Evolutionary conservation across 768 basidiomycete species (phyloP), one percentile per base, ranked within the genome.

Genomic region (Lactarius indigo): DNA sequence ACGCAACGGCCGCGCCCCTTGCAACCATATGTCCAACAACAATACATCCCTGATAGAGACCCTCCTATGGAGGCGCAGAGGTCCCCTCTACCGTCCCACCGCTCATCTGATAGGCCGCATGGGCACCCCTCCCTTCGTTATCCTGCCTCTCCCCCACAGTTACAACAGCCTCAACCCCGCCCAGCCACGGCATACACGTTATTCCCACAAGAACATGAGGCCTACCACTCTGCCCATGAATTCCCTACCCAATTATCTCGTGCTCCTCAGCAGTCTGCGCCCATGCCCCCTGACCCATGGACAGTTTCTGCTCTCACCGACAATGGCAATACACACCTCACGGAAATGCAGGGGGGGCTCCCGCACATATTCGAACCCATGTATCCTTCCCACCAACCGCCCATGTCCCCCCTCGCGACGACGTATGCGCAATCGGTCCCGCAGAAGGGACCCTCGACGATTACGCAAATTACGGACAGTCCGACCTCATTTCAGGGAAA

Each of bases 101-200:
- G 5, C 50, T 41, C 42, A 30, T 62, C 42, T 6, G 57, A 54
- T 15, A 57, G n/a, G 13, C 20, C 31, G 15, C 50, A 37, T 20
- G 61, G 57, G 5, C 57, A 54, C 50, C 15, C 57, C 20, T 62
- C 30, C 13, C 7, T 54, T 28, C 52, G 41, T 23, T 15, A 61
- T 57, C 8, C 39, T 23, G 18, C 31, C 39, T 20, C 57, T 17
- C 37, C 62, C 13, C 57, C 50, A 59, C 35, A 47, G 12, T 30
- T 59, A 26, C 61, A 63, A 63, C 57, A 63, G 50, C 62, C 57
- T 10, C 66, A 59, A 20, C 62, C 66, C 30, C 50, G 57, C 26
- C 62, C 6, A 28, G 58, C 62, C 33, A 61, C 58, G 42, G n/a
- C 57, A 3, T 37, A 59, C 20, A 7, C 62, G 37, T 2, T 31